Percentiles rank a stretch among this genome's conserved stretches.
Evolutionary conservation across 306 rosid species (phyloP).

Genomic region (Hippophae gyantsensis): DNA sequence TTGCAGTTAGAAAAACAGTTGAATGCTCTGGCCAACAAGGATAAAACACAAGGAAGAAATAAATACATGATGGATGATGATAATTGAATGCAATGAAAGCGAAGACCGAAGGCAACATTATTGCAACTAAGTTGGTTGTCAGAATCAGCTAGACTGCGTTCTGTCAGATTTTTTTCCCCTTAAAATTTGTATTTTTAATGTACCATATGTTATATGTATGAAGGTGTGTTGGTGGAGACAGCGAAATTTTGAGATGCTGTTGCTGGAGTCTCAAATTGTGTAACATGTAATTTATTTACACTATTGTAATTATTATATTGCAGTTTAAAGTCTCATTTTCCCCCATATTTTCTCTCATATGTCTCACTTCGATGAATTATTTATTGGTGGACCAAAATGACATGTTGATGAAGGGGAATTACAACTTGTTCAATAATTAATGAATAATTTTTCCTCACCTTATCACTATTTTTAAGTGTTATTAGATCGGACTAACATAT

Average conservation of each 20-base stretch:
- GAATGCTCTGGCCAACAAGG: conserved; percentile 23
- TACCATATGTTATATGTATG: conserved; percentile 34
- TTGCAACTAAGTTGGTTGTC: background rate
- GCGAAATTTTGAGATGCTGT: conserved; percentile 30
- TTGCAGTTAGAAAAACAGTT: conserved; percentile 44
- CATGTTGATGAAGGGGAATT: no score
- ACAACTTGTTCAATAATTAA: no score
- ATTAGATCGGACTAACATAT: no score
- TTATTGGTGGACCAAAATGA: no score
- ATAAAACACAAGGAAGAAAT: conserved; percentile 11
- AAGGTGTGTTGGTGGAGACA: conserved; percentile 18
- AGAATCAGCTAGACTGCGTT: conserved; percentile 7
- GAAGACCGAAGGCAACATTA: background rate
- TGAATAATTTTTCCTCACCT: no score
- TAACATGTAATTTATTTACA: conserved; percentile 26
- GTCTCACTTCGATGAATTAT: no score
- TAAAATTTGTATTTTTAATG: conserved; percentile 17
- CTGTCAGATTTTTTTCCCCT: conserved; percentile 2
- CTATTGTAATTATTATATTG: conserved; percentile 24
- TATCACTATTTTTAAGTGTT: no score
- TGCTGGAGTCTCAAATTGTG: conserved; percentile 12
- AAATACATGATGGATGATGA: background rate
- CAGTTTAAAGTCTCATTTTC: conserved; percentile 2
- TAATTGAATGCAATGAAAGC: background rate
- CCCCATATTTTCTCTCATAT: no score